Evolutionary conservation across 805 yeast genomes (phyloP).

Genomic region (Barnettozyma sp.): DNA sequence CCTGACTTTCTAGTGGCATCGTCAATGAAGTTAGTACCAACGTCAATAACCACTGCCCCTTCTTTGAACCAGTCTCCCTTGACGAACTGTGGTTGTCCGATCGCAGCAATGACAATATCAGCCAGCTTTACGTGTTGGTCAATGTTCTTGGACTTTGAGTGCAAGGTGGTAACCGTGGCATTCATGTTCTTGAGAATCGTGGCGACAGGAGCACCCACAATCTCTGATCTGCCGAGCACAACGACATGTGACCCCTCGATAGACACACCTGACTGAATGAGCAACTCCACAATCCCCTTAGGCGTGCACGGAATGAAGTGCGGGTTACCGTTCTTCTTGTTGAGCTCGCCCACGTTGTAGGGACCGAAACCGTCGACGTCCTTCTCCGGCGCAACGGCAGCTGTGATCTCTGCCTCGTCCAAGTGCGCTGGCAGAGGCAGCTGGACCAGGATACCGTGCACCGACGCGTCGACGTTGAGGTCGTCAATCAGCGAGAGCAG

Average conservation of each 20-base stretch:
- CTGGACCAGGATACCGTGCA: conserved; percentile 72
- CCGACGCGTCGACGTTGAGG: conserved; percentile 50
- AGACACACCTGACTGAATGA: conserved; percentile 48
- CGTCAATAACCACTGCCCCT: conserved; percentile 70
- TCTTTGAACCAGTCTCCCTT: conserved; percentile 69
- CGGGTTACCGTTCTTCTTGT: conserved; percentile 68
- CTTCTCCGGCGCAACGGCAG: conserved; percentile 56
- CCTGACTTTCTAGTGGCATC: conserved; percentile 66
- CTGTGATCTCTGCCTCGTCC: conserved; percentile 60
- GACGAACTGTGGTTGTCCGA: conserved; percentile 65
- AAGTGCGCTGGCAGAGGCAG: conserved; percentile 69
- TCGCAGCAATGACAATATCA: conserved; percentile 72
- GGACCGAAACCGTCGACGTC: conserved; percentile 85
- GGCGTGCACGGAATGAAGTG: conserved; percentile 79
- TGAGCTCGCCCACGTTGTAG: conserved; percentile 67
- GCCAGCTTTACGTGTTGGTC: conserved; percentile 50
- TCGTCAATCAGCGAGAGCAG: conserved; percentile 45
- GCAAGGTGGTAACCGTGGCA: conserved; percentile 73
- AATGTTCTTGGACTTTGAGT: conserved; percentile 53
- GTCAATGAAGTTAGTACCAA: conserved; percentile 71
- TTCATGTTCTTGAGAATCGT: conserved; percentile 60
- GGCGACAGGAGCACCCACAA: conserved; percentile 79
- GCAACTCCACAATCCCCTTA: conserved; percentile 63
- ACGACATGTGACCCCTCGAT: conserved; percentile 70
- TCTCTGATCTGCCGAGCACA: conserved; percentile 78